Evolutionary conservation across 2,329 filamentous ascomycete species (phyloP), one percentile per base, ranked within the genome.

Genomic region (Talaromyces sp.): DNA sequence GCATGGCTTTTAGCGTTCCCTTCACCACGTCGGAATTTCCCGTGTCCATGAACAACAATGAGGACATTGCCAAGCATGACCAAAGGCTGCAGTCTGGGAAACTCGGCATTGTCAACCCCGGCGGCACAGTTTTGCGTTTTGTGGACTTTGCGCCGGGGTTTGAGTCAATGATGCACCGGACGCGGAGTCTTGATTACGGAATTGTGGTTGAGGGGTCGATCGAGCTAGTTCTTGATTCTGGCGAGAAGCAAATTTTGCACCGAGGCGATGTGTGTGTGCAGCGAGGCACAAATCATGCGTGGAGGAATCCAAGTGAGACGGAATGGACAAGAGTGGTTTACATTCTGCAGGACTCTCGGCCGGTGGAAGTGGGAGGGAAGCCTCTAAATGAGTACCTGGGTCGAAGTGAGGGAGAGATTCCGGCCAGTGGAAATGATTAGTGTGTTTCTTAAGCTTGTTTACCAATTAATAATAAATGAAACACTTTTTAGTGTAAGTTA

Each of bases 201-300:
- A 75, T 84, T 58, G 76, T 85, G 3, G 64, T 85, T 5, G 82
- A 85, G 64, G 83, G 83, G 1, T 74, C 77, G 64, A 67, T 85
- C 29, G 81, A 83, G 62, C 73, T 84, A 70, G 60, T 79, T 3
- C 69, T 85, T 5, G 83, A 84, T 61, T 78, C 78, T n/a, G 82
- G 82, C 1, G 81, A 80, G 60, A 74, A 68, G 55, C 74, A 75
- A 51, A 60, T 73, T 26, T 72, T 86, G 76, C 71, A 73, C 52
- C 72, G 77, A 13, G 83, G 83, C 1, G 83, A 86, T 66, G 71
- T 84, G 17, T 79, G 79, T 13, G 79, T 86, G 21, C 82, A 86
- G 70, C 73, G 83, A 43, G 82, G 77, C 1, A 84, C 82, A 2
- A 81, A 80, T 72, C 83, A 86, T 68, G 77, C 77, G 29, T 84